A percentile compares a stretch with the other conserved stretches of the same genome.
These are phyloP conservation scores for Ascochyta viciae-villosae DNA, from an alignment of 2,329 filamentous ascomycete species.

Conservation along the genomic window DNA sequence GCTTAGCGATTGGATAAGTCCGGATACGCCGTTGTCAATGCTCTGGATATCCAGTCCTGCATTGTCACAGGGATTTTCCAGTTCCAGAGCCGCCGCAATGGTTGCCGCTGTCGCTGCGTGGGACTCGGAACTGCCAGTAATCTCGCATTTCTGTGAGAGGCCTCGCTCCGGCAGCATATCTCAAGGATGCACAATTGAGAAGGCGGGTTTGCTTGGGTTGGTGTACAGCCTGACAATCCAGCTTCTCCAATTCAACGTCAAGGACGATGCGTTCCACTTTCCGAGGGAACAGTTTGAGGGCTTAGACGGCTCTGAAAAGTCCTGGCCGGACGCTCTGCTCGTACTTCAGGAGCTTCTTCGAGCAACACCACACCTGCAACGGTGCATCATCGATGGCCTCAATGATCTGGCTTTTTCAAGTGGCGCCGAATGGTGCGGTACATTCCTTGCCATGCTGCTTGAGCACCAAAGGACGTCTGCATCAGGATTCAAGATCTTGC, in stretches of 20 bases:
- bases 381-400: not conserved
- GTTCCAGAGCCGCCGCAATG: not conserved
- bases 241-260: slow-evolving; percentile 22
- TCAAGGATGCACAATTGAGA: slow-evolving; percentile 2
- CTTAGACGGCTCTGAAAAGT: slow-evolving; percentile 7
- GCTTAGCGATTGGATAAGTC: not conserved
- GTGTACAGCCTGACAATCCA: slow-evolving; percentile 24
- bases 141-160: slow-evolving; percentile 25
- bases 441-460: not conserved
- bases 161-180: slow-evolving; percentile 2
- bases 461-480: not conserved
- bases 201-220: slow-evolving; percentile 22
- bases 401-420: slow-evolving; percentile 1
- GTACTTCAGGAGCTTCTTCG: slow-evolving; percentile 1
- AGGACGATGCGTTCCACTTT: not conserved
- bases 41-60: slow-evolving; percentile 1
- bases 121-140: slow-evolving; percentile 19
- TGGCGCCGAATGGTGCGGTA: not conserved
- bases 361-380: not conserved
- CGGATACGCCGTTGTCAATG: not conserved
- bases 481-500: not conserved
- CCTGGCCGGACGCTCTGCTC: slow-evolving; percentile 4
- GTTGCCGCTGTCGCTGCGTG: slow-evolving; percentile 12
- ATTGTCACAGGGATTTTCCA: not conserved
- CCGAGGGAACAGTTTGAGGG: not conserved